Base-by-base conservation (phyloP, 371 early-diverging fungal species). In the Saksenaea vasiformis region DNA sequence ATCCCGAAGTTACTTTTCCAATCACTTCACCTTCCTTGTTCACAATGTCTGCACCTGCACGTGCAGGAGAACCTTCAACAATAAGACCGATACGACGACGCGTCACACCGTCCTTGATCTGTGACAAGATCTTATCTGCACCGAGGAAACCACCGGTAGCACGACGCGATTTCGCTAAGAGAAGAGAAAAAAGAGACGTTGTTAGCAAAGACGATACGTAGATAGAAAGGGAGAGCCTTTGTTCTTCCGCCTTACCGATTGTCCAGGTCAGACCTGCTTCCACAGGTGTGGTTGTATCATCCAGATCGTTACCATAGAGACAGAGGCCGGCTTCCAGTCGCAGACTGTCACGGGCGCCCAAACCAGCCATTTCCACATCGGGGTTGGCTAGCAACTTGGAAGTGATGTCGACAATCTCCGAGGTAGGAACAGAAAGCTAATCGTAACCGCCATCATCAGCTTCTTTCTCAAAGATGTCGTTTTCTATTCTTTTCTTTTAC, bases 321-420 rank as follows among this genome's bases (percentile, higher is more conserved):
- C 98, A 98, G 59, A 98, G 78, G 19, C 99, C 98, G 22, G 99
- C 98, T 79, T 98, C 99, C 61, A 98, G 78, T 55, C 99, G 88
- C 67, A 98, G 85, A 67, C 89, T 90, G 82, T 98, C 98, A 65
- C 99, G 89, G 17, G 97, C 95, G 54, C 96, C 99, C 24, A 98
- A 81, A 58, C 98, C 99, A 27, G 99, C 99, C 67, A 96, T 70
- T 77, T 92, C 87, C 55, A 97, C 96, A 63, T 83, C 87, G 15
- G 91, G 84, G 65, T 91, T 75, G n/a, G 76, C 79, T 43, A 97
- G 66, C 47, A 98, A 71, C 39, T 85, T 68, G 63, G 90, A 79
- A 56, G 93, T 89, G 43, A 98, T 77, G 36, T 63, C 68, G 17
- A 86, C 85, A 14, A 87, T 88, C 35, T 92, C 86, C 41, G 75